Evolutionary conservation across 1,284 basidiomycete genomes (phyloP), one percentile per base, ranked within the genome.

Genomic region (Meripilus lineatus): DNA sequence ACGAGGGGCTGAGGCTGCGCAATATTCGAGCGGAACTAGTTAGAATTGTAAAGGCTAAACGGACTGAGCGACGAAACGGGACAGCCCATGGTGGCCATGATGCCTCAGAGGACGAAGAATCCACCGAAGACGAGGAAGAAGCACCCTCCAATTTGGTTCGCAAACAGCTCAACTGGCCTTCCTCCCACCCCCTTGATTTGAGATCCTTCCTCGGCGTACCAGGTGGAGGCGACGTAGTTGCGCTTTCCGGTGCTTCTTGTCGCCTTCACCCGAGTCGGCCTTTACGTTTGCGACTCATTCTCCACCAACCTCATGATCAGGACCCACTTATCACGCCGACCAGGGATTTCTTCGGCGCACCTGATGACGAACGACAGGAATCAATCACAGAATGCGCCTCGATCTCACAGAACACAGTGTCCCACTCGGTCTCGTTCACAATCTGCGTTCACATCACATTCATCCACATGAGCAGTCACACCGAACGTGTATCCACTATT

Each of bases 241-340:
- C 84, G 2, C 75, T 82, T 10, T 88, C 87, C 13, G 87, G 87
- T 30, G 84, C 84, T 25, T 79, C 84, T 24, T 89, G 87, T 64
- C 79, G 84, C 33, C 84, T 90, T 54, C 86, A 90, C 56, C 76
- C 81, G 1, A 74, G 77, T 28, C 72, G 72, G 15, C 68, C 84
- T 1, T 72, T 90, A 38, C 79, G 74, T 44, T 65, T 89, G 23
- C 80, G 88, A 14, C 82, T 89, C 42, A 63, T 90, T 14, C 65
- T 90, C 18, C 84, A 84, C 59, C 80, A 78, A 38, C 71, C 76
- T n/a, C 38, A 39, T 17, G 45, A 49, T 6, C 41, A 50, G 4
- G 22, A 42, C 64, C 71, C 39, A 77, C 82, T 4, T 59, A 69
- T n/a, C 67, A 75, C 46, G 62, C 67, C 6, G 57, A 59, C 22